Percentiles rank a stretch among this genome's conserved stretches.
Conservation (phyloP, 1,284 basidiomycete genomes). For the Tilletiopsis washingtonensis region DNA sequence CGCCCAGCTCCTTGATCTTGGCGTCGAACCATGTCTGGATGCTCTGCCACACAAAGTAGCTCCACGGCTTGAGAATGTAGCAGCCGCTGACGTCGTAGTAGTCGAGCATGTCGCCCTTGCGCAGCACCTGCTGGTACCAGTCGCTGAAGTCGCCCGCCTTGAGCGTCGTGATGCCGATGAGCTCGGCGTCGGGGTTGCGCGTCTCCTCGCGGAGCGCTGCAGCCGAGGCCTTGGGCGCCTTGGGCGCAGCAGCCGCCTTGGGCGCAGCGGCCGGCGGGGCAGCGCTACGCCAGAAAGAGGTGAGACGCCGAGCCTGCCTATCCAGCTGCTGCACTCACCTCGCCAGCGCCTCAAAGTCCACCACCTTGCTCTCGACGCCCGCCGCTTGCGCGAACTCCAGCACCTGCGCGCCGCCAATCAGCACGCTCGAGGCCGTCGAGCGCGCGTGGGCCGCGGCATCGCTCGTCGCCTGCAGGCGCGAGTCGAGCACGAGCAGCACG, state of each 20-base stretch:
- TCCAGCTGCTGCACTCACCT: conserved; percentile 5
- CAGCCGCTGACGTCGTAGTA: conserved; percentile 98
- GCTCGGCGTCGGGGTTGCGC: conserved; percentile 39
- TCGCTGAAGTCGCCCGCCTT: conserved; percentile 45
- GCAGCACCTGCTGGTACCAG: conserved; percentile 64
- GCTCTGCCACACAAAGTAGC: conserved; percentile 90
- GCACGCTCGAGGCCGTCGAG: conserved; percentile 33
- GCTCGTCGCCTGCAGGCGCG: background rate
- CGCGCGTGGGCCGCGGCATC: conserved; percentile 29
- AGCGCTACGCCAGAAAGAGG: conserved; percentile 6
- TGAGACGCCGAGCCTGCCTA: background rate
- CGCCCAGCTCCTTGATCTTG: conserved; percentile 84
- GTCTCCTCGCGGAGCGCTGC: background rate
- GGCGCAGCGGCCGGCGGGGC: conserved; percentile 13
- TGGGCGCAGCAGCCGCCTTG: conserved; percentile 8
- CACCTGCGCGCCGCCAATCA: conserved; percentile 32
- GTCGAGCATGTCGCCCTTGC: conserved; percentile 97
- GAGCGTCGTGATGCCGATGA: conserved; percentile 46
- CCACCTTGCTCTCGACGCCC: conserved; percentile 28
- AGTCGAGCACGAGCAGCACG: conserved; percentile 1
- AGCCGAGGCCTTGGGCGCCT: conserved; percentile 21
- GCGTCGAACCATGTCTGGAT: conserved; percentile 60
- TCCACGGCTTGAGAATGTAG: conserved; percentile 97
- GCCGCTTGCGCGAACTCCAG: conserved; percentile 30
- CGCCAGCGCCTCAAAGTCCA: conserved; percentile 29